phyloP scores from a whole-genome alignment of 805 yeast species.

The Metschnikowia chrysomelidarum region DNA sequence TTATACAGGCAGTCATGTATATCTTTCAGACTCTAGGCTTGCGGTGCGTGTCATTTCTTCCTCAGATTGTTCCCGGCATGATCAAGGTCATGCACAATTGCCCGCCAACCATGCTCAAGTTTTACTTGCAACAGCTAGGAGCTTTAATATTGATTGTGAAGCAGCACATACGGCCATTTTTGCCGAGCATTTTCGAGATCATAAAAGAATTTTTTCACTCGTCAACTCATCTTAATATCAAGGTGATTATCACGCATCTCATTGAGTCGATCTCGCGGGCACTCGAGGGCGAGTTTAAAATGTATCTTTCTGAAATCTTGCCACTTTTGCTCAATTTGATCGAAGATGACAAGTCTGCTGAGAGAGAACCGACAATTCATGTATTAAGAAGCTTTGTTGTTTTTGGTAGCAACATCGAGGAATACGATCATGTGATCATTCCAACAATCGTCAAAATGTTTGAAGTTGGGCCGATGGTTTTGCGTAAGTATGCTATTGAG shows the following conservation, averaged over 20 bases:
- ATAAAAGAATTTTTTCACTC: slow-evolving; percentile 68
- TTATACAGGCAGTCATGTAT: slow-evolving; percentile 90
- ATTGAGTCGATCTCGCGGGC: slow-evolving; percentile 84
- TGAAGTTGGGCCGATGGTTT: slow-evolving; percentile 61
- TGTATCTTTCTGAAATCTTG: slow-evolving; percentile 73
- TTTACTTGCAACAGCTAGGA: slow-evolving; percentile 85
- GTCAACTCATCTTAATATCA: slow-evolving; percentile 51
- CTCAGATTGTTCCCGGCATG: slow-evolving; percentile 85
- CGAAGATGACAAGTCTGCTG: slow-evolving; percentile 65
- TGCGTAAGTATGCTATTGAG: slow-evolving; percentile 73
- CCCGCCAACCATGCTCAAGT: slow-evolving; percentile 75
- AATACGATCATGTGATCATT: slow-evolving; percentile 80
- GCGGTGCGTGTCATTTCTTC: slow-evolving; percentile 85
- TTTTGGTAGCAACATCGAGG: slow-evolving; percentile 86
- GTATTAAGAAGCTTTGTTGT: slow-evolving; percentile 81
- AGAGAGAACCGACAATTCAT: slow-evolving; percentile 60
- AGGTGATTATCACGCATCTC: slow-evolving; percentile 73
- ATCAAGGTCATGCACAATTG: slow-evolving; percentile 80
- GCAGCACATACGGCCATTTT: slow-evolving; percentile 83
- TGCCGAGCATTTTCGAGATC: slow-evolving; percentile 70
- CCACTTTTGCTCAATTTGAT: slow-evolving; percentile 74
- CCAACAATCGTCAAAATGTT: slow-evolving; percentile 82
- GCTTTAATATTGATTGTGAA: slow-evolving; percentile 78
- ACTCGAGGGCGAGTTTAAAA: slow-evolving; percentile 87
- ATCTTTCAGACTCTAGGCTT: slow-evolving; percentile 87